Evolutionary conservation across 345 rosid genomes (phyloP).

Genomic region (Syzygium oleosum): DNA sequence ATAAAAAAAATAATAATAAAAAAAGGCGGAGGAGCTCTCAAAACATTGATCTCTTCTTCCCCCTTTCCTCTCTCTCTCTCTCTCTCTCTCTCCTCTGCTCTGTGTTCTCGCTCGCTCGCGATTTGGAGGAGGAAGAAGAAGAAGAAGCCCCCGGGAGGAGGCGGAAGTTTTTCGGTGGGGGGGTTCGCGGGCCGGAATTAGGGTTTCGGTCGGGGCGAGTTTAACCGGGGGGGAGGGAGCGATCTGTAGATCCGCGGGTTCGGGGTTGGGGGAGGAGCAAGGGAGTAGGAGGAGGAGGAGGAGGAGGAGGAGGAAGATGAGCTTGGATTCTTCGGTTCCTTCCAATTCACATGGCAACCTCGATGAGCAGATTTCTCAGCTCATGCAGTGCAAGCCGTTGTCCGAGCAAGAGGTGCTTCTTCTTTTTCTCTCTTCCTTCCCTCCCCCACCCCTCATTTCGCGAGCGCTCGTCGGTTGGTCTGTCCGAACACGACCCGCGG

Average conservation of each 20-base stretch:
- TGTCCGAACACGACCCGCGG: background rate
- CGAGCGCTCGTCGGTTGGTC: background rate
- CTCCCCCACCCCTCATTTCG: background rate
- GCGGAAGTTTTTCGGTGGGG: background rate
- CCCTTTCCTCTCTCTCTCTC: background rate
- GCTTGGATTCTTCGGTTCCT: slow-evolving; percentile 59
- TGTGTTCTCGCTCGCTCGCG: background rate
- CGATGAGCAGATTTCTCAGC: slow-evolving; percentile 83
- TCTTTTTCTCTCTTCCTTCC: background rate
- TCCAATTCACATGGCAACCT: slow-evolving; percentile 53
- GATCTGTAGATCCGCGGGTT: background rate
- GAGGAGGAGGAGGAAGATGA: slow-evolving; percentile 26
- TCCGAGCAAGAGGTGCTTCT: slow-evolving; percentile 63
- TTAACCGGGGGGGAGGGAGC: background rate
- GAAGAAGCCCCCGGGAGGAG: background rate
- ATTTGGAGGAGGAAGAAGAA: background rate
- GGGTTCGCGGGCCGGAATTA: background rate
- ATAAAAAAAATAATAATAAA: background rate
- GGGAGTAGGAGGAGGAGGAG: background rate
- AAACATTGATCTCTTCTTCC: background rate
- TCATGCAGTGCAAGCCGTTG: slow-evolving; percentile 86
- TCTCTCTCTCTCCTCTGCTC: background rate
- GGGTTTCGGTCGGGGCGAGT: background rate
- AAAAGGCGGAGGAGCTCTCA: background rate
- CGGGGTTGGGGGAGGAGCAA: background rate